phyloP scores from a whole-genome alignment of 495 filamentous ascomycete genomes.

The Elasticomyces elasticus region DNA sequence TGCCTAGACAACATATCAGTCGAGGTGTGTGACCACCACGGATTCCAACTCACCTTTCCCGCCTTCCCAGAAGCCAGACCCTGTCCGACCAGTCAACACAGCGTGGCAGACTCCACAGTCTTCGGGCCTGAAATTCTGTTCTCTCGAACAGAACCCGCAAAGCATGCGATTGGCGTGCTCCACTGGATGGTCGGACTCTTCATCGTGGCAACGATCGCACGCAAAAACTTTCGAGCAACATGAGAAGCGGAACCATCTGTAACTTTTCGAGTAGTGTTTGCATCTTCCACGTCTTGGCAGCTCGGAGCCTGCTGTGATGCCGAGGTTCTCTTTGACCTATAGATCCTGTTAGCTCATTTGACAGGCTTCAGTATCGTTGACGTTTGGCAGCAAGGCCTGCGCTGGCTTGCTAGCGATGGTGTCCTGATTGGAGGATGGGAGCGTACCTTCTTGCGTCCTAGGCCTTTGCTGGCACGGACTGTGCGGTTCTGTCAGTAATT shows the following conservation, averaged over 20 bases:
- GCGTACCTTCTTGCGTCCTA: constrained; percentile 44
- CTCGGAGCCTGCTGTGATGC: constrained; percentile 68
- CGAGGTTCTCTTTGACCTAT: constrained; percentile 58
- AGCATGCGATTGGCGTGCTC: constrained; percentile 88
- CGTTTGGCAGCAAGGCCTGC: no score
- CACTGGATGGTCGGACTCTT: constrained; percentile 56
- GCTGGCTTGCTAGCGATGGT: no score
- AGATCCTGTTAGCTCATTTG: no score
- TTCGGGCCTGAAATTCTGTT: constrained; percentile 74
- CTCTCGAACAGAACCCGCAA: constrained; percentile 52
- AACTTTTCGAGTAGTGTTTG: constrained; percentile 51
- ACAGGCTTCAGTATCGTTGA: no score
- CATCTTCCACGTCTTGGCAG: constrained; percentile 68
- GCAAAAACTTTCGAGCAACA: constrained; percentile 61
- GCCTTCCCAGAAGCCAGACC: constrained; percentile 83
- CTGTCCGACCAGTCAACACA: constrained; percentile 58
- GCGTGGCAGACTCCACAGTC: constrained; percentile 69
- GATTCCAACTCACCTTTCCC: constrained; percentile 50
- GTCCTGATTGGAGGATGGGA: no score
- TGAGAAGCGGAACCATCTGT: constrained; percentile 75
- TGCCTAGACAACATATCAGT: neutral
- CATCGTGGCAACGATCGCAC: constrained; percentile 79
- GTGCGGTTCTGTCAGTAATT: no score
- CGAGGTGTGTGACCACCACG: neutral
- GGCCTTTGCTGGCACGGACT: constrained; percentile 35